These are phyloP conservation scores for Tuber indicum DNA, from an alignment of 495 filamentous ascomycete genomes.

Conservation along the genomic window DNA sequence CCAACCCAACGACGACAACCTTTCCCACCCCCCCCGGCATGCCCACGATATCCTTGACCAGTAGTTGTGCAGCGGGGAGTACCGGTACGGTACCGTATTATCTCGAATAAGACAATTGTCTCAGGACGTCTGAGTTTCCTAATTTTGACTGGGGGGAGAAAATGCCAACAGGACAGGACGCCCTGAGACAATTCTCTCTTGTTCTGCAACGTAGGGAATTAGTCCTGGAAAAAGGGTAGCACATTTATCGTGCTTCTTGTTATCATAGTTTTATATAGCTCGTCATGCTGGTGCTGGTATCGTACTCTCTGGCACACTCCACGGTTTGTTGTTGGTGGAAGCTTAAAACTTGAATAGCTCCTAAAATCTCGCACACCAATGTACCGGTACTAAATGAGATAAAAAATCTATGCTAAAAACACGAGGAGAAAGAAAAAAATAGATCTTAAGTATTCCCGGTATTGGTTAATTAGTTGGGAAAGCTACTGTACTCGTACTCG, in stretches of 20 bases:
- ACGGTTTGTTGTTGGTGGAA: too few relatives aligned
- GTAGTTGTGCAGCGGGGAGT: neutral
- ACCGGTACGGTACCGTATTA: too few relatives aligned
- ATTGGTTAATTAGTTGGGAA: neutral
- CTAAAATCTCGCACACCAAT: too few relatives aligned
- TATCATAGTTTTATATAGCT: neutral
- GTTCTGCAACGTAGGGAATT: neutral
- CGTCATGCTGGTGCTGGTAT: neutral
- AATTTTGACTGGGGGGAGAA: too few relatives aligned
- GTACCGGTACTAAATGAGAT: too few relatives aligned
- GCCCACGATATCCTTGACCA: neutral
- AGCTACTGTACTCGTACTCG: neutral
- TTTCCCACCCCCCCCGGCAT: neutral
- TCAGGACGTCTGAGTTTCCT: too few relatives aligned
- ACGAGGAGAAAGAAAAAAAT: too few relatives aligned
- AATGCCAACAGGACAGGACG: too few relatives aligned
- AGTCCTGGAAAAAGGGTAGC: neutral
- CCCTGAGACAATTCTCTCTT: too few relatives aligned
- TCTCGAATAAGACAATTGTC: too few relatives aligned
- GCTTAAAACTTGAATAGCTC: too few relatives aligned
- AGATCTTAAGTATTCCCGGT: neutral
- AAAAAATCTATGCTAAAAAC: too few relatives aligned
- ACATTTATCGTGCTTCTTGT: neutral
- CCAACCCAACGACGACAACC: neutral
- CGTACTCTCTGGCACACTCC: neutral